phyloP scores from a whole-genome alignment of 2,329 filamentous ascomycete species.

The Neonectria sp. region DNA sequence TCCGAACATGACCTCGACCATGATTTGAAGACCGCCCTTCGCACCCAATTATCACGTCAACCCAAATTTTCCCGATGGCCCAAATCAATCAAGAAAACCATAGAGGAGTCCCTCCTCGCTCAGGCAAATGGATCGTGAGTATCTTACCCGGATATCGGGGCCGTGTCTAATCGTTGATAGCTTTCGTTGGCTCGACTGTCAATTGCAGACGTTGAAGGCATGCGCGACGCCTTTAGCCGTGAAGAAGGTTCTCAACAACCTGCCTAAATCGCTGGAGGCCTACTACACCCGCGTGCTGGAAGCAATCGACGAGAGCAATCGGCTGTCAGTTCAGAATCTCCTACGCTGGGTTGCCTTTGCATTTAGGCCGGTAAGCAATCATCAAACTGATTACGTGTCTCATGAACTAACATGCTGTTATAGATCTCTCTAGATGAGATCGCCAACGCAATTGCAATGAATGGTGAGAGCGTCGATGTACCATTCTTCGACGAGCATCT shows the following conservation, averaged over 20 bases:
- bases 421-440: background rate
- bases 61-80: too few species aligned
- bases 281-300: too few species aligned
- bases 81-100: too few species aligned
- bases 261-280: too few species aligned
- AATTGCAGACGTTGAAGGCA: too few species aligned
- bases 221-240: too few species aligned
- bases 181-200: too few species aligned
- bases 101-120: too few species aligned
- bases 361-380: background rate
- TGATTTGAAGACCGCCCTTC: slow-evolving; percentile 1
- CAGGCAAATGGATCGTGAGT: too few species aligned
- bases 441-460: slow-evolving; percentile 4
- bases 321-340: background rate
- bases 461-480: background rate
- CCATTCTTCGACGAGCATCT: background rate
- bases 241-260: too few species aligned
- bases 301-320: background rate
- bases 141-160: too few species aligned
- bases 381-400: background rate
- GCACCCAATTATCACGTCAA: background rate
- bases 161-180: too few species aligned
- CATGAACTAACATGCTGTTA: background rate
- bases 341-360: background rate
- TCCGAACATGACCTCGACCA: background rate